Evolutionary conservation across 129 eudicot genomes (phyloP).

Genomic region (Lonicera japonica): DNA sequence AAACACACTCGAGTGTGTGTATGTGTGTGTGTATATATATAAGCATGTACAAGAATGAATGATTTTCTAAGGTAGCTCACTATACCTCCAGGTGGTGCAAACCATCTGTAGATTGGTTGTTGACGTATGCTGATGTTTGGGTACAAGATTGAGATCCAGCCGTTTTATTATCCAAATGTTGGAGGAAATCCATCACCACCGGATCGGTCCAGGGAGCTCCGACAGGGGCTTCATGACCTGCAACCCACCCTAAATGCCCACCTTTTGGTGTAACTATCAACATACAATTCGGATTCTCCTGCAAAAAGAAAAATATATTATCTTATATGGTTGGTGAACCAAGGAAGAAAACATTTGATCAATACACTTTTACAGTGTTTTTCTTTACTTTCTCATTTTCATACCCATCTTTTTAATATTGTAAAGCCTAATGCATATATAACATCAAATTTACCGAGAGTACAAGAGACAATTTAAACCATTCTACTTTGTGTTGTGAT

Average conservation of each 20-base stretch:
- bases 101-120: not conserved
- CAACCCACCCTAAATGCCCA: slow-evolving; percentile 96
- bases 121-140: not conserved
- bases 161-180: slow-evolving; percentile 39
- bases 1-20: too few species aligned
- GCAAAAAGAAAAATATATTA: slow-evolving; percentile 3
- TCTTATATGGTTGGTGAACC: not conserved
- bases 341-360: too few species aligned
- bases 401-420: not conserved
- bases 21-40: too few species aligned
- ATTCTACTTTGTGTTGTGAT: not conserved
- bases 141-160: slow-evolving; percentile 1
- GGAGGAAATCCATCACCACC: slow-evolving; percentile 83
- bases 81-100: slow-evolving; percentile 26
- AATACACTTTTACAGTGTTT: too few species aligned
- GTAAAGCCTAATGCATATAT: too few species aligned
- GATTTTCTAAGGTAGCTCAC: not conserved
- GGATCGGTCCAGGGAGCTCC: slow-evolving; percentile 99
- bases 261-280: slow-evolving; percentile 92
- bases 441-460: too few species aligned
- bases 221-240: slow-evolving; percentile 68
- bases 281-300: slow-evolving; percentile 76
- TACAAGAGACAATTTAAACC: too few species aligned
- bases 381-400: too few species aligned
- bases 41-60: too few species aligned